Evolutionary conservation across 768 basidiomycete species (phyloP).

Genomic region (Amanita brunnescens): DNA sequence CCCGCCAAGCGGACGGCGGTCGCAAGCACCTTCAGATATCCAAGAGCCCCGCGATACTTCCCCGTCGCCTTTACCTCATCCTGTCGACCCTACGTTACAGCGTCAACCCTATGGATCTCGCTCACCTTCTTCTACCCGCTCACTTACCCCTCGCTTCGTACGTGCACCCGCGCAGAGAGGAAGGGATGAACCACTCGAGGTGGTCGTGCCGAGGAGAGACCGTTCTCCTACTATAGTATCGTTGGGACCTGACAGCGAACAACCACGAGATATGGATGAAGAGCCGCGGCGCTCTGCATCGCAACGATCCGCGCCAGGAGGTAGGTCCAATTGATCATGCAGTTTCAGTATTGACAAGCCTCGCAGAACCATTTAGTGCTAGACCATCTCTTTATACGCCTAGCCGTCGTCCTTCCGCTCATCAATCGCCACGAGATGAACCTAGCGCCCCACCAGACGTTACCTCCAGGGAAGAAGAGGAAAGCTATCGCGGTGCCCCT

Average conservation of each 20-base stretch:
- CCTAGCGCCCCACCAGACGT: background rate
- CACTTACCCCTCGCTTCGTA: constrained; percentile 5
- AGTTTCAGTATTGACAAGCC: background rate
- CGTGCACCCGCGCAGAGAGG: constrained; percentile 3
- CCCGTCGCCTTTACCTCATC: constrained; percentile 4
- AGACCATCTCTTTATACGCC: constrained; percentile 2
- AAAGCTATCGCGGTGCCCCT: constrained; percentile 3
- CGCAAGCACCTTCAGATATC: background rate
- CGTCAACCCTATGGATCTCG: constrained; percentile 12
- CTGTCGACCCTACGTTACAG: constrained; percentile 7
- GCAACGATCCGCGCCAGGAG: constrained; percentile 1
- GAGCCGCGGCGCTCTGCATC: background rate
- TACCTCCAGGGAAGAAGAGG: constrained; percentile 2
- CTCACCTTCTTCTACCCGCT: constrained; percentile 10
- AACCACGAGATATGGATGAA: background rate
- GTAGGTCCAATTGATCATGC: background rate
- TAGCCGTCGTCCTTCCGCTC: constrained; percentile 1
- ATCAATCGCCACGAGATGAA: background rate
- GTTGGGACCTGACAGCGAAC: constrained; percentile 1
- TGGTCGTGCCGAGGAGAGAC: constrained; percentile 12
- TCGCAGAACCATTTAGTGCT: constrained; percentile 3
- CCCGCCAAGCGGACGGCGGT: background rate
- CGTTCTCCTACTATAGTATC: constrained; percentile 6
- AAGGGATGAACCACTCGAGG: constrained; percentile 1
- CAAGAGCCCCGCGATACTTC: background rate